A percentile compares a stretch with the other conserved stretches of the same genome.
phyloP scores from a whole-genome alignment of 1,284 basidiomycete species.

The Melampsora medusae region DNA sequence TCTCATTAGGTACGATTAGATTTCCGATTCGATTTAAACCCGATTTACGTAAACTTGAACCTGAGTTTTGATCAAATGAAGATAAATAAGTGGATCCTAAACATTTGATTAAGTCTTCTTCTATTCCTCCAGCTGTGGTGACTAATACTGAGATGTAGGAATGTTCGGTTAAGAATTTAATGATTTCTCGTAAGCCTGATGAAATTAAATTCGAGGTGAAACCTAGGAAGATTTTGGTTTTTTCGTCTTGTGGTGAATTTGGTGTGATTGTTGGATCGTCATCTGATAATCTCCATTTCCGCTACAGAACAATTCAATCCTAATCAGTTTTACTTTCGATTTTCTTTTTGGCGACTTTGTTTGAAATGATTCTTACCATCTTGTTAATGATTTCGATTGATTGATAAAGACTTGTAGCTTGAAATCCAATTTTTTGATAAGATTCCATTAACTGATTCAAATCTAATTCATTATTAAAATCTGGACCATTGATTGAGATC shows the following conservation, averaged over 20 bases:
- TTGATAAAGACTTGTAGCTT: conserved; percentile 51
- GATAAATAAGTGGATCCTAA: conserved; percentile 53
- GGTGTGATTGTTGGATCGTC: conserved; percentile 25
- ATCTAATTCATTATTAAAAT: conserved; percentile 51
- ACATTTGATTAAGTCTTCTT: conserved; percentile 56
- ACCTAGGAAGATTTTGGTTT: conserved; percentile 51
- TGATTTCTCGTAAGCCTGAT: conserved; percentile 54
- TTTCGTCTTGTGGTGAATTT: conserved; percentile 11
- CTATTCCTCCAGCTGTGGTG: conserved; percentile 55
- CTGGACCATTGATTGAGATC: conserved; percentile 49
- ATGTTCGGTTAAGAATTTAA: conserved; percentile 54
- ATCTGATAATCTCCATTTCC: conserved; percentile 39
- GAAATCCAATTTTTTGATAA: conserved; percentile 53
- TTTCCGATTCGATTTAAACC: conserved; percentile 56
- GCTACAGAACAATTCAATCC: not conserved
- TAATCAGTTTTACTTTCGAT: not conserved
- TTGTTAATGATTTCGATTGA: conserved; percentile 53
- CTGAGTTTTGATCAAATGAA: conserved; percentile 51
- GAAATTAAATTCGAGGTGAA: conserved; percentile 55
- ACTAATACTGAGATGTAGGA: conserved; percentile 53
- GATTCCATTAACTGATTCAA: conserved; percentile 50
- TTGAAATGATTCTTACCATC: conserved; percentile 49
- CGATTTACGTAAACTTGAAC: conserved; percentile 50
- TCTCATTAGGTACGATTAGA: conserved; percentile 55
- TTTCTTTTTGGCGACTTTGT: not conserved